These are phyloP conservation scores for Diaporthe citrichinensis DNA, from an alignment of 2,329 filamentous ascomycete genomes.

Conservation along the genomic window DNA sequence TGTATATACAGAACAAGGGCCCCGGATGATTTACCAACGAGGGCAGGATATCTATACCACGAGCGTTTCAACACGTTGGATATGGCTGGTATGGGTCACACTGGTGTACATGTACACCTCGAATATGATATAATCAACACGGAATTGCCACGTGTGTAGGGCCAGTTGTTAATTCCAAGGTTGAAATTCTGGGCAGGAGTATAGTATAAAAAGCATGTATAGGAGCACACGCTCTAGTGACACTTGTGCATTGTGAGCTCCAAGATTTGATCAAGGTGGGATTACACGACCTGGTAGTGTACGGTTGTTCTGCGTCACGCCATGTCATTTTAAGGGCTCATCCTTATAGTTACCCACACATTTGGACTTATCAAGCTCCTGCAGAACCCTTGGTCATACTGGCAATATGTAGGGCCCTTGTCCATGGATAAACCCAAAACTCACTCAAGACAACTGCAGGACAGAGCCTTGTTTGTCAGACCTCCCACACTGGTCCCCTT, in stretches of 20 bases:
- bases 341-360: too few relatives aligned
- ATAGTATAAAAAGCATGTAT: not conserved
- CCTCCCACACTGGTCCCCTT: not conserved
- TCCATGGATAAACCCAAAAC: not conserved
- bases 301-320: not conserved
- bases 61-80: conserved; percentile 23
- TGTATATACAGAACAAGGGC: conserved; percentile 3
- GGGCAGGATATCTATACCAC: not conserved
- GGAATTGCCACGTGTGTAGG: not conserved
- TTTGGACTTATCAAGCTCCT: too few relatives aligned
- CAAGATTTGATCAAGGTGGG: too few relatives aligned
- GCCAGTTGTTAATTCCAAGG: not conserved
- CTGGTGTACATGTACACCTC: not conserved
- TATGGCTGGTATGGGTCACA: not conserved
- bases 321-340: too few relatives aligned
- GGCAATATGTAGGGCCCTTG: too few relatives aligned
- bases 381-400: too few relatives aligned
- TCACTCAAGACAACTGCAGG: not conserved
- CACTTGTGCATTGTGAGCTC: not conserved
- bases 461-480: not conserved
- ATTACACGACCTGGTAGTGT: not conserved
- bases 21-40: not conserved
- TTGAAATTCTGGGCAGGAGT: not conserved
- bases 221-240: not conserved
- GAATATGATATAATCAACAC: not conserved